phyloP scores from a whole-genome alignment of 208 protist genomes.

The Trypanosomatidae sp. region DNA sequence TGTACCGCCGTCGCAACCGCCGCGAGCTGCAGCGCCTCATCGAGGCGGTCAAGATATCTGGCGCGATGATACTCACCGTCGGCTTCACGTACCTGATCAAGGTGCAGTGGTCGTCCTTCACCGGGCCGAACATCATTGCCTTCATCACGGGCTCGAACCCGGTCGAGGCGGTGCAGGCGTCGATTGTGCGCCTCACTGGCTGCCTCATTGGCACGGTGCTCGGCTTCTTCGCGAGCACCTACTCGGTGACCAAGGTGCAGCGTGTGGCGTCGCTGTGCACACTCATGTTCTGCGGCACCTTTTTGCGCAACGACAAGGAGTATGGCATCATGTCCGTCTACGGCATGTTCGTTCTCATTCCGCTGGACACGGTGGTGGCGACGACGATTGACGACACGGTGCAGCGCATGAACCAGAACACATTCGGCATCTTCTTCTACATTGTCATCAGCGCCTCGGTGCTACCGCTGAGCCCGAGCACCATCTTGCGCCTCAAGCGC shows the following conservation, averaged over 20 bases:
- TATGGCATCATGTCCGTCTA: slow-evolving; percentile 82
- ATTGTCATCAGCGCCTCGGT: slow-evolving; percentile 56
- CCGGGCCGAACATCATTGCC: slow-evolving; percentile 81
- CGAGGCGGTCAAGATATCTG: slow-evolving; percentile 80
- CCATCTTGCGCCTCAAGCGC: slow-evolving; percentile 67
- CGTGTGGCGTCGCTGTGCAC: slow-evolving; percentile 68
- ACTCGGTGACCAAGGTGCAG: slow-evolving; percentile 46
- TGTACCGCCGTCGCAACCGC: slow-evolving; percentile 32
- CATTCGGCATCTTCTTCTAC: slow-evolving; percentile 86
- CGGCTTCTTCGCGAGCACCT: slow-evolving; percentile 76
- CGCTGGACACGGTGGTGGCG: slow-evolving; percentile 34
- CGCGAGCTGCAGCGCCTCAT: slow-evolving; percentile 74
- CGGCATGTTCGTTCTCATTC: slow-evolving; percentile 80
- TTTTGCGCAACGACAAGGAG: slow-evolving; percentile 68
- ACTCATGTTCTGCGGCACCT: slow-evolving; percentile 68
- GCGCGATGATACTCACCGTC: slow-evolving; percentile 73
- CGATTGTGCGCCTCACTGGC: slow-evolving; percentile 69
- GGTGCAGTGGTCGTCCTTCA: slow-evolving; percentile 40
- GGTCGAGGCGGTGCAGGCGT: slow-evolving; percentile 75
- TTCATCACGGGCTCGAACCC: slow-evolving; percentile 79
- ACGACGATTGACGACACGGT: slow-evolving; percentile 53
- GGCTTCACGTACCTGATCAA: slow-evolving; percentile 65
- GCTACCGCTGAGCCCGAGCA: slow-evolving; percentile 54
- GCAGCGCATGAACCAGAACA: slow-evolving; percentile 84
- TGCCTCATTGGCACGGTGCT: slow-evolving; percentile 79